Percentiles rank a stretch among this genome's conserved stretches.
phyloP scores from a whole-genome alignment of 2,329 filamentous ascomycete genomes.

The Fusarium chaquense region DNA sequence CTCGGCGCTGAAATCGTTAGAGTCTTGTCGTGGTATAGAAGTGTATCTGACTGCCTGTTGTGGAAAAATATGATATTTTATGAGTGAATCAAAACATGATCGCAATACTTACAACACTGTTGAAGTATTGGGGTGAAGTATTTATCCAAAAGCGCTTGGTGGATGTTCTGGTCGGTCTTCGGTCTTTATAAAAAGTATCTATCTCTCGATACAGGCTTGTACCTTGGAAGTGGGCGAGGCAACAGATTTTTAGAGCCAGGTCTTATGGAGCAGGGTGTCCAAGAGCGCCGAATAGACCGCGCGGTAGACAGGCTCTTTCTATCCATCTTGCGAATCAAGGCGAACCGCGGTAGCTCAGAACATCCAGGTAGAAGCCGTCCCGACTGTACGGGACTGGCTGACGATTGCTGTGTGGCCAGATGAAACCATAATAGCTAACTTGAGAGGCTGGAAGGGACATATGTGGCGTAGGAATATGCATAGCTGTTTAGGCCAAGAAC shows the following conservation, averaged over 20 bases:
- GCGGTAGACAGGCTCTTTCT: conserved; percentile 26
- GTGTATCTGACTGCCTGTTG: not conserved
- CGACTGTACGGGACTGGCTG: conserved; percentile 30
- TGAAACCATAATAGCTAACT: conserved; percentile 16
- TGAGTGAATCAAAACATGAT: not conserved
- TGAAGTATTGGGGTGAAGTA: not conserved
- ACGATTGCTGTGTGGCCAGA: conserved; percentile 19
- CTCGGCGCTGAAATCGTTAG: not conserved
- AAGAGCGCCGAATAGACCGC: not conserved
- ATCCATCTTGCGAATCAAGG: conserved; percentile 13
- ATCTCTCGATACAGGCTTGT: not conserved
- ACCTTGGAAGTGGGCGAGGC: not conserved
- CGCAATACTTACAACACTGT: not conserved
- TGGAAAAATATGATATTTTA: not conserved
- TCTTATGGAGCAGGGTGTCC: conserved; percentile 3
- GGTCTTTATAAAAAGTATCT: not conserved
- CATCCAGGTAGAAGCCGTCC: conserved; percentile 38
- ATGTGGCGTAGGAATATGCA: conserved; percentile 34
- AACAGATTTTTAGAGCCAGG: not conserved
- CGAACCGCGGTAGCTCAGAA: conserved; percentile 1
- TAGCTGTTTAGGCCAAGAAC: not conserved
- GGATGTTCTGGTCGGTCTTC: not conserved
- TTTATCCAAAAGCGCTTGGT: not conserved
- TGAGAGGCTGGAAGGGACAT: conserved; percentile 13
- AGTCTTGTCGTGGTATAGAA: not conserved